Evolutionary conservation across 257 asterid genomes (phyloP).

Genomic region (Echites panduratus): DNA sequence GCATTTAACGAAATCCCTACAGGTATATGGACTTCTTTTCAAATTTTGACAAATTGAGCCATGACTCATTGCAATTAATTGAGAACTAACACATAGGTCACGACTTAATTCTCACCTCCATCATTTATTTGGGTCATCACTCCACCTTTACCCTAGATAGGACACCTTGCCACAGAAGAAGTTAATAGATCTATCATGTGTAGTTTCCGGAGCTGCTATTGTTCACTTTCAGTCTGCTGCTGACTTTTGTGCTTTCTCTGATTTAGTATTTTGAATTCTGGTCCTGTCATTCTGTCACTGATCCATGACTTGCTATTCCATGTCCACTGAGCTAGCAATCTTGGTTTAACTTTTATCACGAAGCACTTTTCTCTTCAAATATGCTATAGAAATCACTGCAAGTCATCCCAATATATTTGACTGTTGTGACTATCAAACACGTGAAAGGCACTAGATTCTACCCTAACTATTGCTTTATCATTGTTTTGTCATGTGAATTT

Average conservation of each 20-base stretch:
- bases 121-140: background rate
- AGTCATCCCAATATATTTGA: background rate
- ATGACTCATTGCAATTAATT: background rate
- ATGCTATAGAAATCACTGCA: background rate
- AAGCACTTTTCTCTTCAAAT: background rate
- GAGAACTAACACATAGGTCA: too few species aligned
- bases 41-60: background rate
- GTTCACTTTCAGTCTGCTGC: background rate
- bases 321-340: background rate
- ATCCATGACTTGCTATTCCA: background rate
- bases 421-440: background rate
- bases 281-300: background rate
- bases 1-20: slow-evolving; percentile 92
- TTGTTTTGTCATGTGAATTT: background rate
- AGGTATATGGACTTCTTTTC: slow-evolving; percentile 39
- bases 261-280: background rate
- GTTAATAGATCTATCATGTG: background rate
- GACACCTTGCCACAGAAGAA: background rate
- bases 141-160: background rate
- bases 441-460: background rate
- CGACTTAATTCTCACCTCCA: background rate
- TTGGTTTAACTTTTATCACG: background rate
- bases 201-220: background rate
- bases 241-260: background rate
- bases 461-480: background rate